Evolutionary conservation across 331 rosid genomes (phyloP), one percentile per base, ranked within the genome.

Genomic region (Arachis monticola): DNA sequence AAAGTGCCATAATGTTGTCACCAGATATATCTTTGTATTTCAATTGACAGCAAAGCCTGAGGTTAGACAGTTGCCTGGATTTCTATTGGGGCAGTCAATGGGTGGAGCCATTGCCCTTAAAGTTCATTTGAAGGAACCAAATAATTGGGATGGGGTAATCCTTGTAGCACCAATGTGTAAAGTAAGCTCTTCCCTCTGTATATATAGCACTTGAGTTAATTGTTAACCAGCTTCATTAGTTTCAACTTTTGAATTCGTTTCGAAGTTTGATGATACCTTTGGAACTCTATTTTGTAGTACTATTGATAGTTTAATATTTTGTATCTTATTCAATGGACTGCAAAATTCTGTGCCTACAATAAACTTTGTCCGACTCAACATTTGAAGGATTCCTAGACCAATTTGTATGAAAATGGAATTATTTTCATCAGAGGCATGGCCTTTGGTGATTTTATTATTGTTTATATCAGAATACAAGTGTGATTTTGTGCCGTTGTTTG

Each of bases 111-210:
- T 94, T 85, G 85, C 97, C 71, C 94, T 94, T 57, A 94, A 92
- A 77, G 82, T 69, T 70, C 99, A 92, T 85, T 82, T 92, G 74
- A 94, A 87, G 86, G 88, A 92, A 74, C 93, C 97, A 42, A 63
- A 76, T 66, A 77, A 79, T 55, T 94, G 93, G 97, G 96, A 90
- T 72, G 99, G 96, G 42, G 77, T 89, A 22, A 77, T 94, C 75
- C 99, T 92, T 52, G 96, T 92, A 44, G 99, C 99, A 52, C 97
- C 96, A 35, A 94, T 94, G 99, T 94, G 97, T 82, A 94, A 92
- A 86, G 99, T 92, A 86, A 75, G 93, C 48, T 10, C 53, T 22
- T 81, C 64, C 73, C 68, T 63, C 42, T 48, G 17, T 38, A 38
- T 38, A 38, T 38, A 38, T 38, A 38, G 4, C 13, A 48, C 46